Evolutionary conservation across 805 yeast genomes (phyloP).

Genomic region (Lipomyces anomalus): DNA sequence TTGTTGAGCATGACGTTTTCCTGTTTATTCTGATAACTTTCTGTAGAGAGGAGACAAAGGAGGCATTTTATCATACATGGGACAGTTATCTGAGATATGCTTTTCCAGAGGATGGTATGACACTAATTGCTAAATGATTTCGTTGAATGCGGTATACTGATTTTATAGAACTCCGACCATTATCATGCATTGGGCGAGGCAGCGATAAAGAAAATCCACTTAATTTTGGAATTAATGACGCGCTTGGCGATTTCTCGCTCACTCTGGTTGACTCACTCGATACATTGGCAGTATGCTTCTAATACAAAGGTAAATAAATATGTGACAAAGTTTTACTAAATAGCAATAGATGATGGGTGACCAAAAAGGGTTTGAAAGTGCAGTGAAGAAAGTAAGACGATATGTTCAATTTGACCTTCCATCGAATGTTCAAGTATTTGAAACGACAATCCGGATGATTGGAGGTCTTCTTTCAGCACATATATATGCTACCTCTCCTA

Average conservation of each 20-base stretch:
- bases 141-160: neutral
- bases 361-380: constrained; percentile 46
- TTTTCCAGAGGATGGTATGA: constrained; percentile 64
- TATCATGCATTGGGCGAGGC: constrained; percentile 62
- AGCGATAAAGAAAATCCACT: constrained; percentile 51
- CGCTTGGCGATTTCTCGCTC: constrained; percentile 73
- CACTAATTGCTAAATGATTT: neutral
- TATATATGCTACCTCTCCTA: constrained; percentile 52
- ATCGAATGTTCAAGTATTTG: constrained; percentile 81
- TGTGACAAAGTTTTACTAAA: neutral
- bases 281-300: constrained; percentile 53
- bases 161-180: constrained; percentile 53
- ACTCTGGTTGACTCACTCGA: constrained; percentile 78
- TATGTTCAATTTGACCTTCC: constrained; percentile 52
- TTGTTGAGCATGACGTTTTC: neutral
- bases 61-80: constrained; percentile 72
- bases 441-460: constrained; percentile 69
- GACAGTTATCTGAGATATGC: constrained; percentile 59
- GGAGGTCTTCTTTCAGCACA: constrained; percentile 83
- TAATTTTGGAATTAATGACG: constrained; percentile 69
- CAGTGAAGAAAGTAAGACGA: constrained; percentile 39
- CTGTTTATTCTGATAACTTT: neutral
- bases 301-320: neutral
- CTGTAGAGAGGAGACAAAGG: constrained; percentile 23
- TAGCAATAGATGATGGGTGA: constrained; percentile 45